Percentiles rank a stretch among this genome's conserved stretches.
phyloP scores from a whole-genome alignment of 2,329 filamentous ascomycete species.

The Calonectria montana region DNA sequence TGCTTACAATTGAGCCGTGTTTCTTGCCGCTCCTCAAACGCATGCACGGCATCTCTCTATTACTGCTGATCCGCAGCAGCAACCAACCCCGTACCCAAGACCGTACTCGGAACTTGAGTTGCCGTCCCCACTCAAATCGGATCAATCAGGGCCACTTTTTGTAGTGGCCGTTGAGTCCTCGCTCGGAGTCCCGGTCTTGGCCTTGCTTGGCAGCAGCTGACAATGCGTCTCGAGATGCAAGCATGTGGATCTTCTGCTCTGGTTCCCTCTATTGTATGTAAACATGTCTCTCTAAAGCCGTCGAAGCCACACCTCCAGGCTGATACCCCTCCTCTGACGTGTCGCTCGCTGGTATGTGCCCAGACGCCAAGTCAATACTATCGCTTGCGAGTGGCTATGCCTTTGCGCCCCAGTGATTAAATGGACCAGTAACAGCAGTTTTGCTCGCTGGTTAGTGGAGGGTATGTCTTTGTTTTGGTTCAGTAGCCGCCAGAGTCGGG shows the following conservation, averaged over 20 bases:
- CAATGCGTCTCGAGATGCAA: neutral
- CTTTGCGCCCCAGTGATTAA: neutral
- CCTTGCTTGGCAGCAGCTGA: conserved; percentile 1
- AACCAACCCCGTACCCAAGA: neutral
- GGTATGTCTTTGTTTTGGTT: neutral
- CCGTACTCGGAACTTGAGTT: conserved; percentile 7
- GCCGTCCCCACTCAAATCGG: neutral
- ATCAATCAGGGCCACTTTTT: neutral
- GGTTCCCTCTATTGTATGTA: neutral
- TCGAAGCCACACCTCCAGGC: neutral
- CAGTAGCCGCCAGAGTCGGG: neutral
- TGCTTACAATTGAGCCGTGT: neutral
- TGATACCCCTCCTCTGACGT: conserved; percentile 4
- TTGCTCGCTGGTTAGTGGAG: neutral
- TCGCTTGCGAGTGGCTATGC: neutral
- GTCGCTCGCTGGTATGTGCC: conserved; percentile 3
- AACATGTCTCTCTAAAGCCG: neutral
- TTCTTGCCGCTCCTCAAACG: neutral
- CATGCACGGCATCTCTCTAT: neutral
- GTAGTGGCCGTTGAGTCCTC: neutral
- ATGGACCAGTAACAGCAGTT: neutral
- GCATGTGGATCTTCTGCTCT: neutral
- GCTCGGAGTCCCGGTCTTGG: neutral
- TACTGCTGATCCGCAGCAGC: neutral
- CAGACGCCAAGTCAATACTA: neutral